Evolutionary conservation across 73 alveolate genomes (phyloP).

Genomic region (Effrenium voratum): DNA sequence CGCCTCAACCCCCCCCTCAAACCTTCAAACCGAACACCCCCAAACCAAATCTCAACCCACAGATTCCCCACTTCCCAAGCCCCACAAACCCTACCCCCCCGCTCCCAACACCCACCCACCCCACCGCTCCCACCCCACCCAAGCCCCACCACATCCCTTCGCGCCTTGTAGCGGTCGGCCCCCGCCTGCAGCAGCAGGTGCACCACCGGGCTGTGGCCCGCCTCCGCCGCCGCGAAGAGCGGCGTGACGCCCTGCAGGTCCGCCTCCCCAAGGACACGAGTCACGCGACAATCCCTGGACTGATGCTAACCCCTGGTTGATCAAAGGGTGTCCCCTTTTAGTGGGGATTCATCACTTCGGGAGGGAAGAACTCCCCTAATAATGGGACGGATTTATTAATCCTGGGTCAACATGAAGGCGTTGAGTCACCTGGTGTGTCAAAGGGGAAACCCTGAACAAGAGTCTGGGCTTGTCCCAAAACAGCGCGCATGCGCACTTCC

Average conservation of each 20-base stretch:
- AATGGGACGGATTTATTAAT: too few species aligned
- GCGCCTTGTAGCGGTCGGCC: conserved; percentile 74
- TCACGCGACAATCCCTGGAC: too few species aligned
- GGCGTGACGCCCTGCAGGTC: conserved; percentile 8
- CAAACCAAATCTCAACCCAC: not conserved
- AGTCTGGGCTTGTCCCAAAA: too few species aligned
- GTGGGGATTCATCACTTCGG: too few species aligned
- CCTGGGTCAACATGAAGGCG: too few species aligned
- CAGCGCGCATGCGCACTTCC: too few species aligned
- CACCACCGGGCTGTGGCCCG: conserved; percentile 33
- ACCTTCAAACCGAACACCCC: not conserved
- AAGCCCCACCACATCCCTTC: not conserved
- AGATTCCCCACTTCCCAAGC: not conserved
- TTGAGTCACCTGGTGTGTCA: too few species aligned
- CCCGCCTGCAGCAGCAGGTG: conserved; percentile 68
- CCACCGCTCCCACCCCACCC: not conserved
- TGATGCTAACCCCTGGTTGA: too few species aligned
- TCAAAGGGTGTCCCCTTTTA: too few species aligned
- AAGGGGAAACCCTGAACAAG: too few species aligned
- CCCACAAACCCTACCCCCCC: not conserved
- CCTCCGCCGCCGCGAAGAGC: conserved; percentile 38
- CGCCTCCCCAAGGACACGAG: not conserved
- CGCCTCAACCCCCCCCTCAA: not conserved
- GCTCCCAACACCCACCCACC: not conserved
- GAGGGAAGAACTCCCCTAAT: too few species aligned